These are phyloP conservation scores for Neoboletus brunneissimus DNA, from an alignment of 768 basidiomycete species.

Conservation along the genomic window DNA sequence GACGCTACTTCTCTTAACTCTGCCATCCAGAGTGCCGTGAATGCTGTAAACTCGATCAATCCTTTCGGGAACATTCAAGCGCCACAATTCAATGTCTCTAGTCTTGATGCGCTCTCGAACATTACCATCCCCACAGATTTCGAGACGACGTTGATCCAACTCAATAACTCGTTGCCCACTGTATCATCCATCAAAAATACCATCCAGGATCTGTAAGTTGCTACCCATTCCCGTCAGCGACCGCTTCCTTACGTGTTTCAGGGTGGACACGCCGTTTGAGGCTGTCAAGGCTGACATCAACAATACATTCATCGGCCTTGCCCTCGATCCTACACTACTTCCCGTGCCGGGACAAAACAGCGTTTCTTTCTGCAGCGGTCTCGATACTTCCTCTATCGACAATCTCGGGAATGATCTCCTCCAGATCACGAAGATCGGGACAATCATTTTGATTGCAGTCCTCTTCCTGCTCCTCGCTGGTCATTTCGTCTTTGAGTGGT, in stretches of 20 bases:
- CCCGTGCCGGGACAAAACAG: slow-evolving; percentile 72
- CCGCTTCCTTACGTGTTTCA: slow-evolving; percentile 26
- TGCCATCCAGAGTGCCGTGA: slow-evolving; percentile 59
- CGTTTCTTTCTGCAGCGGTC: slow-evolving; percentile 69
- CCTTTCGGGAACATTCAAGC: slow-evolving; percentile 66
- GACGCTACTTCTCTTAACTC: slow-evolving; percentile 68
- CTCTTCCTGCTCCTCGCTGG: slow-evolving; percentile 72
- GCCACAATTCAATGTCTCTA: slow-evolving; percentile 74
- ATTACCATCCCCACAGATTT: slow-evolving; percentile 79
- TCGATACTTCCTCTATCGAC: slow-evolving; percentile 86
- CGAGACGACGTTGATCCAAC: slow-evolving; percentile 62
- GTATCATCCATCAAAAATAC: slow-evolving; percentile 69
- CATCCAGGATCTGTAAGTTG: slow-evolving; percentile 63
- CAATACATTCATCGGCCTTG: slow-evolving; percentile 70
- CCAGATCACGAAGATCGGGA: slow-evolving; percentile 75
- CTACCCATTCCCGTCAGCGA: not conserved
- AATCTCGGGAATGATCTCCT: slow-evolving; percentile 78
- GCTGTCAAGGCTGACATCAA: slow-evolving; percentile 87
- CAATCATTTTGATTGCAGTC: slow-evolving; percentile 65
- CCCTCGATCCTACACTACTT: slow-evolving; percentile 67
- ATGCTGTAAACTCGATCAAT: slow-evolving; percentile 72
- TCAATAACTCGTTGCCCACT: slow-evolving; percentile 81
- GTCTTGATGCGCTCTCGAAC: slow-evolving; percentile 69
- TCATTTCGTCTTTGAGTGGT: slow-evolving; percentile 82
- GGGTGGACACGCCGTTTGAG: slow-evolving; percentile 86